phyloP scores from a whole-genome alignment of 768 basidiomycete species.

The Crucibulum laeve region DNA sequence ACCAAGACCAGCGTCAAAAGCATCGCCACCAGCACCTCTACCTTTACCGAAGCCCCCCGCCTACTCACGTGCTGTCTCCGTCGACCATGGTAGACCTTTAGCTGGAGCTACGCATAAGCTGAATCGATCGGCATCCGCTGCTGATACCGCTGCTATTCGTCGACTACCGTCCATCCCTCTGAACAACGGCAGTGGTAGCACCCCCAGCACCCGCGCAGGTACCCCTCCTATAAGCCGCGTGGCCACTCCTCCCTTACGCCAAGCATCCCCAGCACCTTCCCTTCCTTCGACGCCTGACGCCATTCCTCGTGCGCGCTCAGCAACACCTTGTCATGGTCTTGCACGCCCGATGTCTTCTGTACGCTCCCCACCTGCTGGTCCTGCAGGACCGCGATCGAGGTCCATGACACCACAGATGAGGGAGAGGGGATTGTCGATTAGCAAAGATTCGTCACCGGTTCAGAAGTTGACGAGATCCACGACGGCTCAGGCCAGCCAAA shows the following conservation, averaged over 20 bases:
- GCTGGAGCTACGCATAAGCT: too few relatives aligned
- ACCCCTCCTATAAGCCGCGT: slow-evolving; percentile 6
- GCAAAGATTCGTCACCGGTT: background rate
- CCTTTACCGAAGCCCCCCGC: too few relatives aligned
- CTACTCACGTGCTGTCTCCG: too few relatives aligned
- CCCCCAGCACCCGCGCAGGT: background rate
- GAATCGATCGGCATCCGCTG: too few relatives aligned
- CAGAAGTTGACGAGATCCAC: background rate
- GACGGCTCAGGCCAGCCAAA: background rate
- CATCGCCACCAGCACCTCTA: too few relatives aligned
- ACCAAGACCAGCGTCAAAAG: too few relatives aligned
- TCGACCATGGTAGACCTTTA: too few relatives aligned
- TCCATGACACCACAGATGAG: background rate
- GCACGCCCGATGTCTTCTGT: slow-evolving; percentile 7
- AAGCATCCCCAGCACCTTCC: background rate
- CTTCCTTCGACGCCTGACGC: slow-evolving; percentile 1
- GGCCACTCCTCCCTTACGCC: background rate
- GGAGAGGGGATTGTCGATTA: background rate
- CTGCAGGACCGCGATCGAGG: slow-evolving; percentile 19
- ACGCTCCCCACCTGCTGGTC: slow-evolving; percentile 18
- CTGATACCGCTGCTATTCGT: too few relatives aligned
- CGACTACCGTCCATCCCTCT: background rate
- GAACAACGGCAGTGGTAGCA: background rate
- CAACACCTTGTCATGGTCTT: slow-evolving; percentile 1
- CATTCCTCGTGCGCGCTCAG: slow-evolving; percentile 1